phyloP scores from a whole-genome alignment of 805 yeast species.

The Sungouiella blattae region DNA sequence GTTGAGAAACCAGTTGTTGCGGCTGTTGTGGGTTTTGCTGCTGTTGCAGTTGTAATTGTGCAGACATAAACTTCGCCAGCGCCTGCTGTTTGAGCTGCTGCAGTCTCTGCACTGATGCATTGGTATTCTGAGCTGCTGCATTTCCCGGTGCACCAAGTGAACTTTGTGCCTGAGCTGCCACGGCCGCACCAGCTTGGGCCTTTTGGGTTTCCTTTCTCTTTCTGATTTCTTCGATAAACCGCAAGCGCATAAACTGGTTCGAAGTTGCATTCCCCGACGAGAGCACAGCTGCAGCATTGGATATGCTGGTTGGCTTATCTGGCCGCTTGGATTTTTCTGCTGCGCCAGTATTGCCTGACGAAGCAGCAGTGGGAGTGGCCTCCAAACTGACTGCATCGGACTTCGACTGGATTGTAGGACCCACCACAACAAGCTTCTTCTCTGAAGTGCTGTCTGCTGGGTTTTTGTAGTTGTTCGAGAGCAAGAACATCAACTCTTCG shows the following conservation, averaged over 20 bases:
- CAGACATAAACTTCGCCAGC: constrained; percentile 3
- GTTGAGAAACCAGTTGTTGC: constrained; percentile 1
- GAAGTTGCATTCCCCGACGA: constrained; percentile 30
- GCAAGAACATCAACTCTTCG: constrained; percentile 77
- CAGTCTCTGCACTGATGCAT: background rate
- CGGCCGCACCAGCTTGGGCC: constrained; percentile 39
- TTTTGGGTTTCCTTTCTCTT: constrained; percentile 52
- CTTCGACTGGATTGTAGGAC: constrained; percentile 20
- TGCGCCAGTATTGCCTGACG: constrained; percentile 5
- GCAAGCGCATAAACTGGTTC: constrained; percentile 76
- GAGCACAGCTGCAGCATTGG: constrained; percentile 18
- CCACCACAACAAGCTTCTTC: constrained; percentile 38
- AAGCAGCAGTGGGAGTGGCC: constrained; percentile 14
- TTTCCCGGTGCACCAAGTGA: constrained; percentile 1
- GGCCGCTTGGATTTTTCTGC: constrained; percentile 6
- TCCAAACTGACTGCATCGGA: constrained; percentile 13
- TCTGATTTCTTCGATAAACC: constrained; percentile 85
- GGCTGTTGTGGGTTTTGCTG: constrained; percentile 14
- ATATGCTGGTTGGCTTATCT: constrained; percentile 4
- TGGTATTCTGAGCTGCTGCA: constrained; percentile 1
- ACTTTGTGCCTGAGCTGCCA: constrained; percentile 32
- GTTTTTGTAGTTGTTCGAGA: constrained; percentile 37
- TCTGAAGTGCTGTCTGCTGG: constrained; percentile 35
- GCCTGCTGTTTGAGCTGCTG: constrained; percentile 5
- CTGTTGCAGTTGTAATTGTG: constrained; percentile 17